Evolutionary conservation across 768 basidiomycete genomes (phyloP).

Genomic region (Lactarius sp.): DNA sequence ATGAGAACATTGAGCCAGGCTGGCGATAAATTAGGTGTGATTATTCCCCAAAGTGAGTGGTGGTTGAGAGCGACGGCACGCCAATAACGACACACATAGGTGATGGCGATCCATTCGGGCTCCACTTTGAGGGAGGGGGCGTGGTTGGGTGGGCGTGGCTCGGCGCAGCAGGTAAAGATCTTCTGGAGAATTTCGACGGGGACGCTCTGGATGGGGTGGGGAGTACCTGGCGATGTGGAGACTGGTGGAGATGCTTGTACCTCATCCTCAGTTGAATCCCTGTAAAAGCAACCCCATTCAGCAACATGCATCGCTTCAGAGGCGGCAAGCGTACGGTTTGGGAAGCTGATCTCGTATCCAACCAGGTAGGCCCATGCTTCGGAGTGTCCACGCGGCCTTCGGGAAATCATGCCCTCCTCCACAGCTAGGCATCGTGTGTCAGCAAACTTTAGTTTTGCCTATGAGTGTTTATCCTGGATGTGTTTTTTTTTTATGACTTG

Average conservation of each 20-base stretch:
- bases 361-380: neutral
- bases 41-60: slow-evolving; percentile 12
- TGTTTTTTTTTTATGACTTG: neutral
- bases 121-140: neutral
- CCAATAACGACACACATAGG: slow-evolving; percentile 20
- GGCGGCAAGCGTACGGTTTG: neutral
- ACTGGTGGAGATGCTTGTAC: neutral
- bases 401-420: neutral
- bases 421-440: neutral
- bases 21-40: slow-evolving; percentile 13
- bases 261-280: neutral
- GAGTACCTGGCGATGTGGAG: neutral
- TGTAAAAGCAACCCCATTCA: neutral
- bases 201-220: neutral
- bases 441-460: neutral
- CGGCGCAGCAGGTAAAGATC: slow-evolving; percentile 11
- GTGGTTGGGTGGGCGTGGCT: neutral
- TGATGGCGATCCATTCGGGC: slow-evolving; percentile 19
- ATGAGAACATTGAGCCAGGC: slow-evolving; percentile 14
- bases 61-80: slow-evolving; percentile 14
- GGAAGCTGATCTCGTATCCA: neutral
- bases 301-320: neutral
- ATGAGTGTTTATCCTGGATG: too few species aligned
- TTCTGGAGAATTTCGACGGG: slow-evolving; percentile 19
- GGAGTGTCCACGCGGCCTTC: neutral